These are phyloP conservation scores for Xanthoconium stramineum DNA, from an alignment of 768 basidiomycete genomes.

Conservation along the genomic window DNA sequence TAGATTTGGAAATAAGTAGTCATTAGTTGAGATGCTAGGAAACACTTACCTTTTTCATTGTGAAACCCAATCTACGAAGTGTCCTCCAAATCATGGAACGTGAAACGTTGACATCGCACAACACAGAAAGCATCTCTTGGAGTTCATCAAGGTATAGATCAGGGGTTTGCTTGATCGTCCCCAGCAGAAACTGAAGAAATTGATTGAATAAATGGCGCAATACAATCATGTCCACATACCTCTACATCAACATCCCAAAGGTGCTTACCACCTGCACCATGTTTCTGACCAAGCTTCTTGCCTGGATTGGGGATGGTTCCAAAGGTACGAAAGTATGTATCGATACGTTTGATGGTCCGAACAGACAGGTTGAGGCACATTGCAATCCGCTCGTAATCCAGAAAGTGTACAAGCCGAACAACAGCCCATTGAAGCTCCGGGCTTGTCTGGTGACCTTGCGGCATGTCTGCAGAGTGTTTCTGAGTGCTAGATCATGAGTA, in stretches of 20 bases:
- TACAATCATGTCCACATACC: background rate
- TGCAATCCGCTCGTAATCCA: background rate
- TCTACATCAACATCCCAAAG: background rate
- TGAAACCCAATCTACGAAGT: background rate
- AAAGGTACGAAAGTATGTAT: background rate
- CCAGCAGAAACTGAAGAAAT: background rate
- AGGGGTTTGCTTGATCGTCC: background rate
- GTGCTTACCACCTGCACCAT: background rate
- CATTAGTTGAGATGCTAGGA: no score
- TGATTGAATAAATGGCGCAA: background rate
- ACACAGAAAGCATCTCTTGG: background rate
- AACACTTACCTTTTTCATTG: background rate
- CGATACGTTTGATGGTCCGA: background rate
- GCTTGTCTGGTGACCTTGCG: background rate
- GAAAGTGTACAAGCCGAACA: background rate
- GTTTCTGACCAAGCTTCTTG: background rate
- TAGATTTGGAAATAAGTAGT: background rate
- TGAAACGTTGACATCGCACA: background rate
- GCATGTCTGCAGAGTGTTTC: no score
- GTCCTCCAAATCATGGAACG: background rate
- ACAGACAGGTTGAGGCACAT: background rate
- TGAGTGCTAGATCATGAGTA: no score
- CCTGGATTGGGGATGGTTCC: background rate
- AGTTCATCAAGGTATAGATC: conserved; percentile 1
- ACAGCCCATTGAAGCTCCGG: background rate